Evolutionary conservation across 1,284 basidiomycete genomes (phyloP).

Genomic region (Vanrija humicola): DNA sequence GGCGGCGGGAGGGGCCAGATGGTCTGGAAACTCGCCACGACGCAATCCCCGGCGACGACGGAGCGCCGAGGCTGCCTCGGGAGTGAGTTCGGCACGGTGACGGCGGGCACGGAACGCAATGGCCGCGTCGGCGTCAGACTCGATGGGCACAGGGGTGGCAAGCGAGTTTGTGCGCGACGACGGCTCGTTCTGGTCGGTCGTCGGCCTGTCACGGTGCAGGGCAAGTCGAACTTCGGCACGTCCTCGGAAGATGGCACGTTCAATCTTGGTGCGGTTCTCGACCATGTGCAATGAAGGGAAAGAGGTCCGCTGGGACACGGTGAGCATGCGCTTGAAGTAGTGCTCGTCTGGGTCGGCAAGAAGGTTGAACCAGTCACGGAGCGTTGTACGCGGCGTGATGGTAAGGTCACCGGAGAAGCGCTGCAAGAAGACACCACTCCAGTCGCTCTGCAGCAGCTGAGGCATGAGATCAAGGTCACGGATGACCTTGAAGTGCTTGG

Average conservation of each 20-base stretch:
- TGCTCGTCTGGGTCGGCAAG: constrained; percentile 76
- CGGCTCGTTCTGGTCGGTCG: constrained; percentile 25
- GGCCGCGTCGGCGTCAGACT: constrained; percentile 48
- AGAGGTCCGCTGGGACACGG: constrained; percentile 81
- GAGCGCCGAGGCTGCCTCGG: not conserved
- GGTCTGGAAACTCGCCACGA: not conserved
- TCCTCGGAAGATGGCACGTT: constrained; percentile 73
- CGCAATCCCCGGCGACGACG: constrained; percentile 2
- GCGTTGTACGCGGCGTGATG: constrained; percentile 78
- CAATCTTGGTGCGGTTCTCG: constrained; percentile 63
- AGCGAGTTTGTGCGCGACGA: constrained; percentile 1
- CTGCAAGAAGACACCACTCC: constrained; percentile 90
- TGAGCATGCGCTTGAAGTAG: constrained; percentile 77
- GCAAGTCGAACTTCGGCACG: constrained; percentile 66
- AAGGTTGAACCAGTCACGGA: constrained; percentile 79
- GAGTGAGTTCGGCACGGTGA: not conserved
- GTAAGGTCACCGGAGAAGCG: constrained; percentile 50
- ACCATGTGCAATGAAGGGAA: constrained; percentile 97
- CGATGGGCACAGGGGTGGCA: constrained; percentile 35
- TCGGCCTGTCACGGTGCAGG: constrained; percentile 39
- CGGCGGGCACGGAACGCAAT: constrained; percentile 35
- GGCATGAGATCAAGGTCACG: constrained; percentile 87
- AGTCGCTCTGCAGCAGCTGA: constrained; percentile 83
- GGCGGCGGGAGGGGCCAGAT: too few relatives aligned
- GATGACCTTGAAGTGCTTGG: constrained; percentile 94